Evolutionary conservation across 2,329 filamentous ascomycete species (phyloP).

Genomic region (Talaromyces pinophilus): DNA sequence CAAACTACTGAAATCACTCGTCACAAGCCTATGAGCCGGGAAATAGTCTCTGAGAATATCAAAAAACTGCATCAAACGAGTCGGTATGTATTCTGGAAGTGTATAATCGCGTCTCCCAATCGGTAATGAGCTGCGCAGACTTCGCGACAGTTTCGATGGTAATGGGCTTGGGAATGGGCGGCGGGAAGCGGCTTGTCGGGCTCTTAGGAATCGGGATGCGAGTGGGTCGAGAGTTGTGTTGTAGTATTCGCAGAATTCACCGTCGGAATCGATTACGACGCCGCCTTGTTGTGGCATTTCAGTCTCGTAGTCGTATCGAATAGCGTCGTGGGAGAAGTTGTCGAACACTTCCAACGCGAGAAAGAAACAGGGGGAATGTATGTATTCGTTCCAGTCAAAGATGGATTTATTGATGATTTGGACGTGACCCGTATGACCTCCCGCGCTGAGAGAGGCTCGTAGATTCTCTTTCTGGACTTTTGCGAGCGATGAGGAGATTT

Average conservation of each 20-base stretch:
- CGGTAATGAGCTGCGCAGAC: conserved; percentile 65
- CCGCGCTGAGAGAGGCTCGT: conserved; percentile 63
- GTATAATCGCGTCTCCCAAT: conserved; percentile 72
- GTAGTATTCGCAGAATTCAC: conserved; percentile 97
- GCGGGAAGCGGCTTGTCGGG: conserved; percentile 71
- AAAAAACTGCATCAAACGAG: conserved; percentile 94
- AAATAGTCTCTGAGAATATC: conserved; percentile 86
- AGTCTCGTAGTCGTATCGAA: conserved; percentile 84
- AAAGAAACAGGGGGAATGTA: conserved; percentile 96
- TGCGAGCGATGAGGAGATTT: conserved; percentile 84
- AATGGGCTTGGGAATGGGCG: conserved; percentile 47
- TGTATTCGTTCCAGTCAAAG: conserved; percentile 87
- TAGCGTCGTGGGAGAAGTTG: conserved; percentile 93
- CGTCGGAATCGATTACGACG: conserved; percentile 79
- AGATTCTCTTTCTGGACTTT: conserved; percentile 73
- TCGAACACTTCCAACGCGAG: conserved; percentile 97
- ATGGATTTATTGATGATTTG: conserved; percentile 94
- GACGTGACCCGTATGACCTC: conserved; percentile 80
- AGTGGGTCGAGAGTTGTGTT: conserved; percentile 76
- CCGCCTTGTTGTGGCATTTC: conserved; percentile 83
- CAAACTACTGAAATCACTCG: conserved; percentile 85
- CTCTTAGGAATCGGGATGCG: conserved; percentile 76
- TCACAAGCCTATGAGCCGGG: conserved; percentile 82
- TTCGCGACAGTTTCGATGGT: conserved; percentile 57
- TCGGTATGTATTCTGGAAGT: conserved; percentile 88